Evolutionary conservation across 1,139 yeast species (phyloP).

Genomic region (Scheffersomyces cryptocercus): DNA sequence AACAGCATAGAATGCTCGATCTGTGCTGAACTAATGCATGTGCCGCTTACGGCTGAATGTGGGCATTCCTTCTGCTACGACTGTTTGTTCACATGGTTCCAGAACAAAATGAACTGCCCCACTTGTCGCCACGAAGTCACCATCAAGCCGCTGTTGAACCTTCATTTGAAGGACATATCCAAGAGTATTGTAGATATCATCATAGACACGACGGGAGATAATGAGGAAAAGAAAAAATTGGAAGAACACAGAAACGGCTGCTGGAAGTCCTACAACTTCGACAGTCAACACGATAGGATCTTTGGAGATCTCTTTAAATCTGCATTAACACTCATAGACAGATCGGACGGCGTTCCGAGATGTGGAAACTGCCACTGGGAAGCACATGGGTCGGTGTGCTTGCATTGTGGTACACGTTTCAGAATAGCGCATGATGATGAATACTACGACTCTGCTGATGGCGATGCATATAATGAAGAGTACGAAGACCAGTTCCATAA

Average conservation of each 20-base stretch:
- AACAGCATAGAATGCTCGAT: constrained; percentile 40
- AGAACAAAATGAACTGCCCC: constrained; percentile 53
- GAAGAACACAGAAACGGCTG: constrained; percentile 24
- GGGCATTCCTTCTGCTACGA: constrained; percentile 50
- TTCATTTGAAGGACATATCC: constrained; percentile 42
- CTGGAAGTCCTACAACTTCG: constrained; percentile 37
- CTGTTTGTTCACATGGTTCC: constrained; percentile 55
- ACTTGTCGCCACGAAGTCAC: constrained; percentile 49
- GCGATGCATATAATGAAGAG: constrained; percentile 20
- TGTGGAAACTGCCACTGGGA: constrained; percentile 88
- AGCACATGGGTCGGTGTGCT: constrained; percentile 56
- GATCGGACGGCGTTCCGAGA: constrained; percentile 75
- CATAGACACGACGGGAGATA: constrained; percentile 24
- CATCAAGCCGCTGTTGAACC: constrained; percentile 46
- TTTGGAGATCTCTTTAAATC: constrained; percentile 54
- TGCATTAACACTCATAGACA: constrained; percentile 54
- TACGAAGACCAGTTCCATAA: constrained; percentile 6
- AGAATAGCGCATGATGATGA: constrained; percentile 22
- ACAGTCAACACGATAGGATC: constrained; percentile 32
- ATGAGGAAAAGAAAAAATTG: constrained; percentile 20
- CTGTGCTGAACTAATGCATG: constrained; percentile 47
- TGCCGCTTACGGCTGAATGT: constrained; percentile 43
- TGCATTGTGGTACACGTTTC: constrained; percentile 53
- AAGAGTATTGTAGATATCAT: constrained; percentile 28
- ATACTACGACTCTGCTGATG: constrained; percentile 32